Conservation (phyloP, 306 rosid species). For the Nissolia schottii region DNA sequence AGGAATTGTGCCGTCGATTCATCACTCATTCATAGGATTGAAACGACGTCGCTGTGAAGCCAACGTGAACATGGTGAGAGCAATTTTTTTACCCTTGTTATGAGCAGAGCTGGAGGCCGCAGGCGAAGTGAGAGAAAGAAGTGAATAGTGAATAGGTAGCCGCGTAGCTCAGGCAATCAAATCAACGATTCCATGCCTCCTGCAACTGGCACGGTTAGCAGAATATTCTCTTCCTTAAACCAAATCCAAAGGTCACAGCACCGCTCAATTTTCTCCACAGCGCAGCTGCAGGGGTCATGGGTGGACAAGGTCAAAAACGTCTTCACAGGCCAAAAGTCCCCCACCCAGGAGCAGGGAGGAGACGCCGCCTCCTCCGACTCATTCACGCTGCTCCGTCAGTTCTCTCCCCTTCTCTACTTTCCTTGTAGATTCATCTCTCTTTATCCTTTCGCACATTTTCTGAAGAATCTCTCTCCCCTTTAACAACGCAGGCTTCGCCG, state of each 20-base stretch:
- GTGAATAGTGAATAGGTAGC: neutral
- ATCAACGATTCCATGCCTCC: constrained; percentile 29
- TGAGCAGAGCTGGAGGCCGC: neutral
- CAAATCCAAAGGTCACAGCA: constrained; percentile 2
- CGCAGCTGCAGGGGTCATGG: constrained; percentile 66
- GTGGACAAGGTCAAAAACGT: constrained; percentile 66
- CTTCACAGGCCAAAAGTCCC: constrained; percentile 57
- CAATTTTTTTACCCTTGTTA: neutral
- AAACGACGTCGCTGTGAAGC: constrained; percentile 9
- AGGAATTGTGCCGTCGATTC: too few relatives aligned
- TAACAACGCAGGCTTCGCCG: constrained; percentile 55
- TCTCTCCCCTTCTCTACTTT: neutral
- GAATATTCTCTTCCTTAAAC: constrained; percentile 1
- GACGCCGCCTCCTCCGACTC: constrained; percentile 42
- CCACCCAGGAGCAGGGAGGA: neutral
- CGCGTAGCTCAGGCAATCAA: neutral
- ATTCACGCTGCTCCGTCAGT: constrained; percentile 62
- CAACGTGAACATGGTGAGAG: neutral
- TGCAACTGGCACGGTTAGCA: constrained; percentile 37
- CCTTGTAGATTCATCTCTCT: neutral
- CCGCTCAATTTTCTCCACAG: constrained; percentile 61
- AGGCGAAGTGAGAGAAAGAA: neutral
- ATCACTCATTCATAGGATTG: too few relatives aligned
- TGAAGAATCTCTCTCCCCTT: too few relatives aligned
- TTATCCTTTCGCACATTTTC: neutral